Percentiles rank a stretch among this genome's conserved stretches.
These are phyloP conservation scores for Trichoderma atrobrunneum DNA, from an alignment of 2,329 filamentous ascomycete species.

Conservation along the genomic window DNA sequence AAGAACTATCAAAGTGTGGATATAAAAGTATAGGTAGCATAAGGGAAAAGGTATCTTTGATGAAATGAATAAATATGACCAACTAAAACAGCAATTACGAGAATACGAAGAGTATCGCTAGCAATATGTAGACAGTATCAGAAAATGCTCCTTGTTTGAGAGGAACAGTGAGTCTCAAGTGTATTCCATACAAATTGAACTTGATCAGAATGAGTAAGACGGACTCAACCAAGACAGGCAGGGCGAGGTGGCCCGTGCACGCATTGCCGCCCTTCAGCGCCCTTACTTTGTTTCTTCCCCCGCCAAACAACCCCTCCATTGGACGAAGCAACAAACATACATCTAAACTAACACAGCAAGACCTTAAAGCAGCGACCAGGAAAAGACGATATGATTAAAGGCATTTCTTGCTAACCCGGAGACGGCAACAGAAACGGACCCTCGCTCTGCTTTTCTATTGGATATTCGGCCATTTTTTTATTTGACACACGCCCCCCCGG, in stretches of 20 bases:
- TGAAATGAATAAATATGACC: neutral
- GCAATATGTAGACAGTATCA: no score
- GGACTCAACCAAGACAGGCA: neutral
- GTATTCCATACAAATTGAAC: no score
- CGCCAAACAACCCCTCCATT: neutral
- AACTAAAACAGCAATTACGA: neutral
- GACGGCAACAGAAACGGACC: neutral
- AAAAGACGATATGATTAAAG: neutral
- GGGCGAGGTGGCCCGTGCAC: constrained; percentile 11
- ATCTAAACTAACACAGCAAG: neutral
- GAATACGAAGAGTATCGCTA: neutral
- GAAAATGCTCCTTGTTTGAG: no score
- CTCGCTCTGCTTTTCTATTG: neutral
- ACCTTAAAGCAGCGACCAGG: constrained; percentile 2
- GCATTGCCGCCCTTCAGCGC: constrained; percentile 11
- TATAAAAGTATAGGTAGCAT: neutral
- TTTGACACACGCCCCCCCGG: neutral
- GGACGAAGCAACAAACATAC: neutral
- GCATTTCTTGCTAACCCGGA: neutral
- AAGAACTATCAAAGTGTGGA: neutral
- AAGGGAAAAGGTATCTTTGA: neutral
- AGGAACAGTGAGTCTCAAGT: no score
- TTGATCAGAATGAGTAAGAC: no score
- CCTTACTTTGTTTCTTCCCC: neutral
- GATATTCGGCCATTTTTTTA: neutral